Base-by-base conservation (phyloP, 352 stramenopile genomes). In the Phytopythium chamaehyphon region DNA sequence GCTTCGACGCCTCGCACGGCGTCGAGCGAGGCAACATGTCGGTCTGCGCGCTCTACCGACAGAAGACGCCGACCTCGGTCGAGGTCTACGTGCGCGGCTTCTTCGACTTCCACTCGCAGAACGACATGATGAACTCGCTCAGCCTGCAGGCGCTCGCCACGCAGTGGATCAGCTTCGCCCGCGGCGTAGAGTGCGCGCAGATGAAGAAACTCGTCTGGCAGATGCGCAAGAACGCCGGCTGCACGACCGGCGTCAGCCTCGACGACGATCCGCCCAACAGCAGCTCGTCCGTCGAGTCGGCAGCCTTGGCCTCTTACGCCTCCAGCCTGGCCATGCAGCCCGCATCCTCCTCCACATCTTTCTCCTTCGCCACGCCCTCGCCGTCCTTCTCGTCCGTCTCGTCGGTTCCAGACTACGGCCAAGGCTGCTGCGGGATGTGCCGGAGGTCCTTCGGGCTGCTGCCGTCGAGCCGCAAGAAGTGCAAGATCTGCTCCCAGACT, bases 151-250 rank as follows among this genome's bases (percentile, higher is more conserved):
- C 69, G 21, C 65, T 76, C 9, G 52, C 69, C 6, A 48, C 63
- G 28, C 63, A 75, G 26, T 71, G 69, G 47, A n/a, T 57, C 8
- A 71, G 49, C 2, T 70, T 76, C 44, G 40, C 64, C 6, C 60
- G 59, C 14, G 64, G 72, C n/a, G 23, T 33, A 14, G 48, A 75
- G 9, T 79, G 69, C 19, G 59, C 64, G 2, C 49, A 65, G 10
- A 76, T 80, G 69, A 82, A 85, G 53, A 85, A 82, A 44, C 45
- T 85, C 16, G 64, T 73, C 19, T 80, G 62, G 73, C 66, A 55
- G 33, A 68, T 66, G 64, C 72, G 51, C 38, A 72, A 65, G 39
- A 61, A 39, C 47, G 47, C 44, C 50, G 57, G 40, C 19, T 47
- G 24, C 28, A 49, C 46, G 5, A 16, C n/a, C 10, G 16, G 45